Evolutionary conservation across 495 filamentous ascomycete species (phyloP).

Genomic region (Aspergillus nanangensis): DNA sequence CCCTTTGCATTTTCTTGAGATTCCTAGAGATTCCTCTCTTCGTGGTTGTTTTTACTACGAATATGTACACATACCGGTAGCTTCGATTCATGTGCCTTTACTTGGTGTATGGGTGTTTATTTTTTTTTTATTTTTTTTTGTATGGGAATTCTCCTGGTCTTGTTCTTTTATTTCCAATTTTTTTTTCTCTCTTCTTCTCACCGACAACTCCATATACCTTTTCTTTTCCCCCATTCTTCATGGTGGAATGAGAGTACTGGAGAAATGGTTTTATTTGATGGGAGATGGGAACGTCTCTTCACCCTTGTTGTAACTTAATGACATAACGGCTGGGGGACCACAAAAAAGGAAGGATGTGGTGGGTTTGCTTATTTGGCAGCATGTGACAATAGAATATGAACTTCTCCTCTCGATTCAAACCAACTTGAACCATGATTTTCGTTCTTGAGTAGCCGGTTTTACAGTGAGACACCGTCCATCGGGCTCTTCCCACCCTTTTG

Average conservation of each 20-base stretch:
- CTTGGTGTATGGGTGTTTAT: conserved; percentile 40
- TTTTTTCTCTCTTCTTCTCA: conserved; percentile 19
- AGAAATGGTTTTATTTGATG: too few species aligned
- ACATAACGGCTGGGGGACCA: conserved; percentile 41
- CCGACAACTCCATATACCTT: conserved; percentile 13
- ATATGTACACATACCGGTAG: conserved; percentile 40
- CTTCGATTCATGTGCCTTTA: conserved; percentile 17
- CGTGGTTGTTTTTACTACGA: conserved; percentile 23
- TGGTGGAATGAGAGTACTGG: conserved; percentile 26
- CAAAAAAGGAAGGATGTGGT: conserved; percentile 36
- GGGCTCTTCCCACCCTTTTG: background rate
- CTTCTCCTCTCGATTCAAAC: conserved; percentile 43
- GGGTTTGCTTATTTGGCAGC: conserved; percentile 36
- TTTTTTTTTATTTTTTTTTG: conserved; percentile 25
- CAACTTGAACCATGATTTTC: too few species aligned
- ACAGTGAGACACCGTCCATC: background rate
- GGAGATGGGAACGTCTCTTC: too few species aligned
- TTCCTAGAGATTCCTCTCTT: conserved; percentile 24
- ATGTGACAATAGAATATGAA: conserved; percentile 45
- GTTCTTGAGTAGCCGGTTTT: background rate
- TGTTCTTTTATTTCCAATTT: conserved; percentile 13
- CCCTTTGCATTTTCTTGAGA: conserved; percentile 7
- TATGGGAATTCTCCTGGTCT: conserved; percentile 14
- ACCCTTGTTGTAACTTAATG: conserved; percentile 48
- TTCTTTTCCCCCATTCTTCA: background rate